Evolutionary conservation across 352 stramenopile species (phyloP).

Genomic region (Saprolegnia parasitica): DNA sequence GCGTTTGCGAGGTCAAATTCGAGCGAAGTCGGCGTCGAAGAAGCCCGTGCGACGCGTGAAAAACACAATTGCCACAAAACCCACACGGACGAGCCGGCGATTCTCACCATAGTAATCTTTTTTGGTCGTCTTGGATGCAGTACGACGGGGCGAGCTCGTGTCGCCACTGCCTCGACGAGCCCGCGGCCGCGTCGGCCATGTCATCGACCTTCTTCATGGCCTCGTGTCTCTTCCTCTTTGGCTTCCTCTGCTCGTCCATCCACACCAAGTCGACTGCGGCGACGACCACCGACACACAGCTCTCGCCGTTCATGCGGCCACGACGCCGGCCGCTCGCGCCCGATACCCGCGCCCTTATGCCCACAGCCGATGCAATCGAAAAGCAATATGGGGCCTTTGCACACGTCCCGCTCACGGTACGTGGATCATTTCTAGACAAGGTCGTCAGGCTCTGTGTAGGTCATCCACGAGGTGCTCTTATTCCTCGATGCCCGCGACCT

Average conservation of each 20-base stretch:
- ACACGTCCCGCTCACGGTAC: not conserved
- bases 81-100: not conserved
- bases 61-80: not conserved
- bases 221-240: slow-evolving; percentile 29
- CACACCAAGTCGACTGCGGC: not conserved
- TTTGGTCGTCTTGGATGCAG: slow-evolving; percentile 3
- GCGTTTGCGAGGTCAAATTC: too few relatives aligned
- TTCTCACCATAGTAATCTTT: not conserved
- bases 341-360: not conserved
- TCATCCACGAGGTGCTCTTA: slow-evolving; percentile 47
- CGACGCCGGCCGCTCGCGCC: not conserved
- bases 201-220: slow-evolving; percentile 23
- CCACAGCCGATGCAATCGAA: not conserved
- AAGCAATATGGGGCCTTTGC: not conserved
- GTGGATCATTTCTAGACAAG: not conserved
- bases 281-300: not conserved
- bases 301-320: slow-evolving; percentile 14
- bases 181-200: slow-evolving; percentile 1
- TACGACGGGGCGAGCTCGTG: not conserved
- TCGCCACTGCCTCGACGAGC: slow-evolving; percentile 2
- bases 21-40: not conserved
- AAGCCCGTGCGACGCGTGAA: not conserved
- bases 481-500: slow-evolving; percentile 52
- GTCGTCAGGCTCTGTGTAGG: slow-evolving; percentile 20
- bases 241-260: slow-evolving; percentile 27